Conservation (phyloP, 169 alveolate genomes). For the Plasmodium malariae region DNA sequence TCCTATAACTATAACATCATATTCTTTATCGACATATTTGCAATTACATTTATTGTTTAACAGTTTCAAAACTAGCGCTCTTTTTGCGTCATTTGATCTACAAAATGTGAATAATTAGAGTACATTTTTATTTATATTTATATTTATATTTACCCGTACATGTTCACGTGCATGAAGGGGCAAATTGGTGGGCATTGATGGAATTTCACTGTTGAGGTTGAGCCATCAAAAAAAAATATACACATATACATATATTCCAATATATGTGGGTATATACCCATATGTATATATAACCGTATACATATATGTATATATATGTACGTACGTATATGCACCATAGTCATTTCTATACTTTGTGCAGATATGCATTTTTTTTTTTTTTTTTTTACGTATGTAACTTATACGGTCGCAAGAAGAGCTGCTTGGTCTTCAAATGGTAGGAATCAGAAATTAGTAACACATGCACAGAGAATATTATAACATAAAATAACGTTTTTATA, state of each 20-base stretch:
- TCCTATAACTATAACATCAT: slow-evolving; percentile 93
- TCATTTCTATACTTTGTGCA: neutral
- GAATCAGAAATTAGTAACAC: neutral
- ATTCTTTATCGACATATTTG: slow-evolving; percentile 25
- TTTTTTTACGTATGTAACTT: neutral
- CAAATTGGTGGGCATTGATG: too few relatives aligned
- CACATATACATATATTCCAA: neutral
- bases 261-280: neutral
- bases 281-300: neutral
- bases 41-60: slow-evolving; percentile 25
- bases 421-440: neutral
- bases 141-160: neutral
- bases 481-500: neutral
- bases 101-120: too few relatives aligned
- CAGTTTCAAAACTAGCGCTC: too few relatives aligned
- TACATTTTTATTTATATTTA: neutral
- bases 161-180: too few relatives aligned
- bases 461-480: neutral
- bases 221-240: too few relatives aligned
- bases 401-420: neutral
- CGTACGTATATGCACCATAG: neutral
- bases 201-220: too few relatives aligned
- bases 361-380: neutral
- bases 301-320: neutral
- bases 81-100: too few relatives aligned